Conservation (phyloP, 2,329 filamentous ascomycete species). For the Apiospora kogelbergensis region DNA sequence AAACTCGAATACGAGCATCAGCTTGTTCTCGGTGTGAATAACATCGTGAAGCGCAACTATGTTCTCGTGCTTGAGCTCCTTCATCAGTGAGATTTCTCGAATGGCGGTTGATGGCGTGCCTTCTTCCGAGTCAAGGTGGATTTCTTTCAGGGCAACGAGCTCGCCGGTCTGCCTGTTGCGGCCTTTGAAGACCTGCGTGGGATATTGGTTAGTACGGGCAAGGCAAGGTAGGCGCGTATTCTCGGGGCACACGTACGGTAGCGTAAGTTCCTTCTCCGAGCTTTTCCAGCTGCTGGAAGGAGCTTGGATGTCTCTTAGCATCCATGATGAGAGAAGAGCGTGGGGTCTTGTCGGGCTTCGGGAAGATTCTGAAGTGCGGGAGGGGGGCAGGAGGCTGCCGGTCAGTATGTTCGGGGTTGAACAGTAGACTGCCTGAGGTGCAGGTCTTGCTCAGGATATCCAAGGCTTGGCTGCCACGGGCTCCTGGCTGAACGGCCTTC, state of each 20-base stretch:
- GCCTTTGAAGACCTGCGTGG: conserved; percentile 87
- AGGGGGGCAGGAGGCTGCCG: conserved; percentile 30
- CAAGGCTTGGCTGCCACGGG: conserved; percentile 10
- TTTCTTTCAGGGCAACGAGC: conserved; percentile 95
- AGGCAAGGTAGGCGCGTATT: conserved; percentile 21
- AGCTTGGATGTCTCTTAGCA: conserved; percentile 87
- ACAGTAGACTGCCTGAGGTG: conserved; percentile 41
- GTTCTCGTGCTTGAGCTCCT: conserved; percentile 98
- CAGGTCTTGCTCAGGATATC: conserved; percentile 30
- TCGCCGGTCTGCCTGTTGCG: conserved; percentile 96
- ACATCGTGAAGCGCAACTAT: conserved; percentile 98
- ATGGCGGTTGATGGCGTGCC: conserved; percentile 97
- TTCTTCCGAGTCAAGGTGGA: conserved; percentile 97
- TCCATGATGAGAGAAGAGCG: conserved; percentile 62
- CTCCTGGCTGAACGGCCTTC: background rate
- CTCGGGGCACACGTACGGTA: conserved; percentile 62
- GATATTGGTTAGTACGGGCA: conserved; percentile 9
- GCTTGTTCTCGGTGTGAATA: conserved; percentile 98
- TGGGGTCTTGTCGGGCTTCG: conserved; percentile 7
- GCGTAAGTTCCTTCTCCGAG: conserved; percentile 98
- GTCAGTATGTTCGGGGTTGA: conserved; percentile 37
- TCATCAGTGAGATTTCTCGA: conserved; percentile 98
- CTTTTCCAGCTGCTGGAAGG: conserved; percentile 99
- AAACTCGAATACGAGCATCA: conserved; percentile 98
- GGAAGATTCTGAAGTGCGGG: conserved; percentile 28